Evolutionary conservation across 2,329 filamentous ascomycete species (phyloP).

Genomic region (Zasmidium citrigriseum): DNA sequence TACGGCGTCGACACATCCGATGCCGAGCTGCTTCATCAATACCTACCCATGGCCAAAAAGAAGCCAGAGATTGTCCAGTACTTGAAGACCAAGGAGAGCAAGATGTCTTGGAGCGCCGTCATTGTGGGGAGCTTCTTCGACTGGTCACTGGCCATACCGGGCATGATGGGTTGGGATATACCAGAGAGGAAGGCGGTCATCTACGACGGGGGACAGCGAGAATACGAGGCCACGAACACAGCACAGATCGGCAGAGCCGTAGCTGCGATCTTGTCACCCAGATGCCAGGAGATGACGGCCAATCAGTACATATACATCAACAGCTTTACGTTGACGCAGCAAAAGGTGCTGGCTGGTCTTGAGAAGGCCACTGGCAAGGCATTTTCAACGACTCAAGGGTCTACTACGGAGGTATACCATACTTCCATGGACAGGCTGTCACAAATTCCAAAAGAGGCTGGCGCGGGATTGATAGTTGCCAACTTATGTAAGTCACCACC

Average conservation of each 20-base stretch:
- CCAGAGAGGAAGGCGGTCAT: slow-evolving; percentile 25
- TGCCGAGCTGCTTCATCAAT: slow-evolving; percentile 32
- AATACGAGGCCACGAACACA: slow-evolving; percentile 28
- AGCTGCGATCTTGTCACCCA: neutral
- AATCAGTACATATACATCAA: neutral
- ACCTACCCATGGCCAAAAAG: slow-evolving; percentile 34
- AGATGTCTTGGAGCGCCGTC: slow-evolving; percentile 36
- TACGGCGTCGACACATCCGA: slow-evolving; percentile 38
- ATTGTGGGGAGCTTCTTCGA: neutral
- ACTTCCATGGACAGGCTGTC: too few relatives aligned
- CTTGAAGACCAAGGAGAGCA: slow-evolving; percentile 26
- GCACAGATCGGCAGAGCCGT: neutral
- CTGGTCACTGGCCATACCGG: neutral
- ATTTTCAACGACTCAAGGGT: too few relatives aligned
- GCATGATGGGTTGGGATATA: slow-evolving; percentile 18
- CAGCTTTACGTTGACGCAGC: neutral
- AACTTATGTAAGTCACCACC: too few relatives aligned
- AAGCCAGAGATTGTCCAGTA: slow-evolving; percentile 39
- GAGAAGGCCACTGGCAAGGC: neutral
- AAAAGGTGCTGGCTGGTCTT: neutral
- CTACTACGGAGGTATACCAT: too few relatives aligned
- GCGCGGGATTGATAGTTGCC: too few relatives aligned
- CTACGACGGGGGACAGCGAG: slow-evolving; percentile 38
- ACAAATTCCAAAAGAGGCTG: too few relatives aligned
- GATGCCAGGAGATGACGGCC: neutral